Evolutionary conservation across 2,329 filamentous ascomycete genomes (phyloP), one percentile per base, ranked within the genome.

Genomic region (Fusarium anguioides): DNA sequence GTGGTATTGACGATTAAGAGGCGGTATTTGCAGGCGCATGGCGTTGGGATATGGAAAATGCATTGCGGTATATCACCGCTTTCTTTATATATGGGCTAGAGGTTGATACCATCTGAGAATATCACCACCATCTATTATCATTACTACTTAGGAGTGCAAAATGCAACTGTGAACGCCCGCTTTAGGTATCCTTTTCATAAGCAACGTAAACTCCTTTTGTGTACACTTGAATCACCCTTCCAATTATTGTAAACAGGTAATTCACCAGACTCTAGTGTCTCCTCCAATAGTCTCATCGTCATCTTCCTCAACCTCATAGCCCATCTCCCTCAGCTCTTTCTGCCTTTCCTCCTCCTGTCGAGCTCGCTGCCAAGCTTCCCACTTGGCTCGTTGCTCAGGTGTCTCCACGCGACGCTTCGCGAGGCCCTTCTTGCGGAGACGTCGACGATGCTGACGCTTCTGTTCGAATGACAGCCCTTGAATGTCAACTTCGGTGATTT

Each of bases 1-100:
- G 85, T 68, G 91, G 91, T 0, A 88, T 94, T 69, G 86, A 87
- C 9, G 89, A 91, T 70, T 90, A 79, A 83, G 59, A 18, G 53
- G 21, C 37, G 21, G 59, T 40, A n/a, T 63, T 63, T 50, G 31
- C 33, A 54, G 62, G 71, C 70, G 65, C 67, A 72, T 53, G 72
- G 70, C 72, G 71, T 75, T 75, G 50, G 69, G 64, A 60, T 44
- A 64, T 49, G 58, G 49, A 59, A 70, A 69, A 60, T 65, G 36
- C 47, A 59, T 41, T 53, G 29, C 54, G 51, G 48, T 41, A 39
- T 55, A 42, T 51, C 40, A 23, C 51, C 44, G 24, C 14, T n/a
- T 63, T 49, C 36, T 66, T 56, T 54, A 37, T 64, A 49, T 20
- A 57, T 58, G 50, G 60, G 58, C 56, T 60, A 53, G 57, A 68